Evolutionary conservation across 306 rosid species (phyloP), one percentile per base, ranked within the genome.

Genomic region (Rosa persica): DNA sequence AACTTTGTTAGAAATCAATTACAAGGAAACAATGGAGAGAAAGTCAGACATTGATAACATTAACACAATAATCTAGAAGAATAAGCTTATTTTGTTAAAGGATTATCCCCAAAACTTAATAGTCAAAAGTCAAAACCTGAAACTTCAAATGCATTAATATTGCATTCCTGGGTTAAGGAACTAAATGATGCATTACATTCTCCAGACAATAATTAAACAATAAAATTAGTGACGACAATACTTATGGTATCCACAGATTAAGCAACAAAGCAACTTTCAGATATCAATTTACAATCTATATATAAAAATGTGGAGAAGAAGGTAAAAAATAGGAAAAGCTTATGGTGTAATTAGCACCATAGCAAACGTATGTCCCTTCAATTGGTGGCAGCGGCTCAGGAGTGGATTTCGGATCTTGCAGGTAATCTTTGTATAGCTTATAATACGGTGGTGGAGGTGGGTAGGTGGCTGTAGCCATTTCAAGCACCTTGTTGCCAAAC

Each of bases 261-360:
- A 2, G 3, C 36, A 30, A 72, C 30, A 48, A 64, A 52, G 38
- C 6, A 57, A 42, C 2, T 64, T 70, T 75, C 75, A 36, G 58
- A 61, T n/a, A 66, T 23, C 55, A 38, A 83, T 49, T 65, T 47
- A 12, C 13, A 22, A 5, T 12, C 11, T 25, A 48, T 62, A 51
- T 36, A 76, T 10, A 36, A 61, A 36, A 61, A 74, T 43, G 60
- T 71, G 36, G 77, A 77, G 23, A 17, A 40, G 39, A n/a, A 16
- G 12, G 6, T 23, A 52, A 60, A 80, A 12, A 47, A 1, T 7
- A 36, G 16, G 78, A 74, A 72, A 57, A 12, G 25, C 83, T 84
- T 74, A 90, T 94, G 5, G 94, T 94, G 88, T 92, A 89, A 79
- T 67, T 92, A 30, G 36, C 36, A 85, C 98, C 98, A 12, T 85